Base-by-base conservation (phyloP, 1,284 basidiomycete genomes). In the Puccinia brachypodii region DNA sequence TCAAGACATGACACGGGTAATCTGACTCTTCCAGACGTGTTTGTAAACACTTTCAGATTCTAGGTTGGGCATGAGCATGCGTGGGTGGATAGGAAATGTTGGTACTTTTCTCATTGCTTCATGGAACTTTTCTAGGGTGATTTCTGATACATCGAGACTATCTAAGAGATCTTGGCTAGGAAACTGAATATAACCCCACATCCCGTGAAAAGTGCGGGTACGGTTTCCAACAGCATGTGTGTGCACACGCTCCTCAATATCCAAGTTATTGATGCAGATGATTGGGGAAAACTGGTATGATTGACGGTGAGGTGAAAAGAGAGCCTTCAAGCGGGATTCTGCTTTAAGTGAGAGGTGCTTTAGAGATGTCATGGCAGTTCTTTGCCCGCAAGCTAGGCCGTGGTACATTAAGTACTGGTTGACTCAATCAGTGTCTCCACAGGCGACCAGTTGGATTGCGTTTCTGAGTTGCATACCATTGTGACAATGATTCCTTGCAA, bases 181-280 rank as follows among this genome's bases (percentile, higher is more conserved):
- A 3, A 22, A 16, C 19, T 75, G 73, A 16, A 60, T 16, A 62
- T 75, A 75, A 3, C 53, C 53, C 73, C 73, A 75, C 4, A 53
- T 60, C 2, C 73, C 73, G 38, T 75, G 50, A 33, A 75, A 75
- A 7, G 28, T 75, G 25, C 53, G 31, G 16, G 73, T 19, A 7
- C 40, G 33, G 22, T 56, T 22, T 31, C 38, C 53, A 40, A 58
- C 36, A 1, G 50, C 22, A 8, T 36, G 22, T 4, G 33, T 31
- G 38, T 75, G 73, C 6, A 75, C 53, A 1, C 22, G 8, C 19
- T 56, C 73, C 14, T 60, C 73, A 22, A 75, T 75, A 60, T 75
- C 38, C 6, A 75, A 31, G 31, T 75, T 75, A n/a, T 76, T 53
- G 14, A 75, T 56, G 31, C 73, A 75, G 25, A 56, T 38, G 4